Evolutionary conservation across 2,329 filamentous ascomycete genomes (phyloP), one percentile per base, ranked within the genome.

Genomic region (Penicillium sp.): DNA sequence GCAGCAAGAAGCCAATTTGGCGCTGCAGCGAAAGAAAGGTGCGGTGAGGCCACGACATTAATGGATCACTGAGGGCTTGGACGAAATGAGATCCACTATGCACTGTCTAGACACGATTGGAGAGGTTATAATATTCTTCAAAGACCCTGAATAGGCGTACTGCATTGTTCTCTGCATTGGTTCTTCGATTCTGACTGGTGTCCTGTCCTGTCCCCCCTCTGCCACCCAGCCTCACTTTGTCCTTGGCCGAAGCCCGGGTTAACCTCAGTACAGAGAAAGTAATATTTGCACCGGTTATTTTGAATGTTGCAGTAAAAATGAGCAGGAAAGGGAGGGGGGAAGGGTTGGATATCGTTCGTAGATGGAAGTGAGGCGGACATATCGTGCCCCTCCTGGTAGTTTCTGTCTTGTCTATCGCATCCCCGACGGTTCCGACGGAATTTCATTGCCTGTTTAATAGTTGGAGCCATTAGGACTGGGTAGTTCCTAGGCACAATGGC

Each of bases 291-390:
- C n/a, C 47, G 43, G 37, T 39, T 3, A 19, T 21, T 42, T 24
- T 4, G 16, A 6, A 42, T 42, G 11, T n/a, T 37, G 16, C 11
- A 37, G 8, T 21, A 19, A 19, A 37, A 23, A 1, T 8, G 10
- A 37, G 16, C 16, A 37, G 9, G 33, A n/a, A n/a, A 34, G 14
- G 28, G 18, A 21, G 16, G 21, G 21, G 28, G 43, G 66, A 69
- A 64, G 59, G 64, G 66, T 71, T 71, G 69, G 67, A 59, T 59
- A 48, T 65, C 58, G 52, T 63, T 55, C 51, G 52, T 40, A 48
- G 56, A 65, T 67, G 65, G 59, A 61, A 72, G 70, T 72, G 70
- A 71, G 70, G 70, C 70, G 68, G 34, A 7, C 23, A 26, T 14
- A 43, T 43, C 16, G 34, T 56, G 54, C 45, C 24, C 40, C 48